phyloP scores from a whole-genome alignment of 805 yeast species.

The Jamesozyma gamospora region DNA sequence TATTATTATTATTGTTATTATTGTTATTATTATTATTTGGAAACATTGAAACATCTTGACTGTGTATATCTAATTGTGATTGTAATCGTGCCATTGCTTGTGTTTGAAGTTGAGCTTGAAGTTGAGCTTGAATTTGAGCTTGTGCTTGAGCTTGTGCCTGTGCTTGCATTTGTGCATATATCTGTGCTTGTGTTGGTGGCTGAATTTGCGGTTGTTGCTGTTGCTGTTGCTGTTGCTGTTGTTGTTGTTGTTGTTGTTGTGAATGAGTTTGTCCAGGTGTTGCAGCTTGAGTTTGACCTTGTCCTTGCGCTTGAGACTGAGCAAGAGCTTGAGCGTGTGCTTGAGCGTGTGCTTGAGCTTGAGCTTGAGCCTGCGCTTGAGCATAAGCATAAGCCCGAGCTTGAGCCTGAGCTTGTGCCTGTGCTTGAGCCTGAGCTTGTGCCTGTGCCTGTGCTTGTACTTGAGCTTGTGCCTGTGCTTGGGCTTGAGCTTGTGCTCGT shows the following conservation, averaged over 20 bases:
- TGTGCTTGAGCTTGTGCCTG: background rate
- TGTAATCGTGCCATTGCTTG: too few relatives aligned
- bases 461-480: conserved; percentile 1
- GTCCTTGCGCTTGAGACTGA: background rate
- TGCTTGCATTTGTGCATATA: background rate
- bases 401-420: background rate
- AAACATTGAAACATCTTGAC: background rate
- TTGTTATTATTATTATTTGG: conserved; percentile 8
- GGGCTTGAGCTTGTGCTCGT: background rate
- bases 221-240: background rate
- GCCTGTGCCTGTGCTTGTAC: conserved; percentile 4
- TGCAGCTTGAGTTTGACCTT: background rate
- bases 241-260: background rate
- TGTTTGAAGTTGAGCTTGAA: background rate
- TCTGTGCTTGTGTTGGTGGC: background rate
- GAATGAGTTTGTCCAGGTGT: background rate
- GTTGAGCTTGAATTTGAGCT: background rate
- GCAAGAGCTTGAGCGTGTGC: background rate
- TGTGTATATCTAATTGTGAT: background rate
- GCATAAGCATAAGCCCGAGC: background rate
- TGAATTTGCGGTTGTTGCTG: background rate
- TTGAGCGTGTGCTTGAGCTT: background rate
- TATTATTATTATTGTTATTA: conserved; percentile 18
- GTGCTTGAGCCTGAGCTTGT: background rate
- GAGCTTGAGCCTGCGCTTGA: background rate